Conservation (phyloP, 2,329 filamentous ascomycete genomes). For the Fusarium subglutinans region DNA sequence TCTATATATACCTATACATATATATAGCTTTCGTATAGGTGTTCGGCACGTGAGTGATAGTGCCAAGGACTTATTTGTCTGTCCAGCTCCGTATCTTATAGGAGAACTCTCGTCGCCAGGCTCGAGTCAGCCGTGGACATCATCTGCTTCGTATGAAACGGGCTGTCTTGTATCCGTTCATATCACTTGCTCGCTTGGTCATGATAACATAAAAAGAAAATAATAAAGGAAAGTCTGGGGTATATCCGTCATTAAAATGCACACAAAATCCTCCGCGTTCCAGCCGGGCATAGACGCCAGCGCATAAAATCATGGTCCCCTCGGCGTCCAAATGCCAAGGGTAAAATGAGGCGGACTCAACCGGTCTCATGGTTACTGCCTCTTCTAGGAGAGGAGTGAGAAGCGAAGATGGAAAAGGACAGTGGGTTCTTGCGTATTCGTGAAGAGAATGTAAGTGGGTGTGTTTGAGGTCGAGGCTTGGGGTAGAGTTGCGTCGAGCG, state of each 20-base stretch:
- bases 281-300: constrained; percentile 17
- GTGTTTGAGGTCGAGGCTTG: neutral
- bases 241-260: constrained; percentile 47
- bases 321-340: neutral
- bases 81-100: constrained; percentile 10
- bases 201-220: constrained; percentile 28
- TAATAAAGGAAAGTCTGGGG: constrained; percentile 39
- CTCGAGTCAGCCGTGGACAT: constrained; percentile 10
- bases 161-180: constrained; percentile 13
- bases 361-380: constrained; percentile 18
- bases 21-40: neutral
- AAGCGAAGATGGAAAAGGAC: constrained; percentile 26
- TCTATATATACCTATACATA: neutral
- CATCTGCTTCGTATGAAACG: constrained; percentile 12
- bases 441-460: constrained; percentile 22
- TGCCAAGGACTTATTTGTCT: constrained; percentile 9
- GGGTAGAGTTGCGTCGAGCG: neutral
- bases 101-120: neutral
- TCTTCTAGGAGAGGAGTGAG: constrained; percentile 27
- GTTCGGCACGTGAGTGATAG: neutral
- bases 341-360: constrained; percentile 21
- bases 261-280: constrained; percentile 33
- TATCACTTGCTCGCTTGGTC: constrained; percentile 25
- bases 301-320: constrained; percentile 18
- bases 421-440: constrained; percentile 14